Evolutionary conservation across 176 grass and related monocot species (phyloP).

Genomic region (Bonia amplexicaulis): DNA sequence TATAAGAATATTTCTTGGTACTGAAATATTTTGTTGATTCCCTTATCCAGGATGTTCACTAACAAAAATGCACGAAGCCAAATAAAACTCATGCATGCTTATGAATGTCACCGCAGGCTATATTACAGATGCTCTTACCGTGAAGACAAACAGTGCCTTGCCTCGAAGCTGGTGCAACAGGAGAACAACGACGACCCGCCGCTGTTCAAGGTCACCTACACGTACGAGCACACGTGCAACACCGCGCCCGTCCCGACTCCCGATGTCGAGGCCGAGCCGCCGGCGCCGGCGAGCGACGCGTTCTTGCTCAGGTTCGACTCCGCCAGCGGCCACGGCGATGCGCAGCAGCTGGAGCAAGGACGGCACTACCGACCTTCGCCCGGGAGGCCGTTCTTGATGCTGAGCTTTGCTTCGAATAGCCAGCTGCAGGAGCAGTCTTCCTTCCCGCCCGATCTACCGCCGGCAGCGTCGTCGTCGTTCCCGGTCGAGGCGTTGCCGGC

Average conservation of each 20-base stretch:
- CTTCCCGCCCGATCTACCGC: slow-evolving; percentile 23
- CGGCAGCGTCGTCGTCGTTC: background rate
- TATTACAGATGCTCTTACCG: slow-evolving; percentile 76
- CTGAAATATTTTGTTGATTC: background rate
- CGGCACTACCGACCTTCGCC: background rate
- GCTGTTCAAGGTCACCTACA: slow-evolving; percentile 51
- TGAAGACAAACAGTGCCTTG: slow-evolving; percentile 43
- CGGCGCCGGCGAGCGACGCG: background rate
- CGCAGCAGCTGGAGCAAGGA: background rate
- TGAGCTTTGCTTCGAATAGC: slow-evolving; percentile 31
- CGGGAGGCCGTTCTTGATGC: slow-evolving; percentile 23
- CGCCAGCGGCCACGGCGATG: background rate
- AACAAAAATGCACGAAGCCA: background rate
- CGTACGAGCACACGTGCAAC: slow-evolving; percentile 60
- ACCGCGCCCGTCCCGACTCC: slow-evolving; percentile 29
- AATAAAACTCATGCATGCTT: background rate
- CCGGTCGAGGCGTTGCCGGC: background rate
- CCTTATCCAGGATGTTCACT: background rate
- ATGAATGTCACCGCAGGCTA: slow-evolving; percentile 14
- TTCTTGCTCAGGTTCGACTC: slow-evolving; percentile 39
- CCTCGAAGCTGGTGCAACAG: slow-evolving; percentile 60
- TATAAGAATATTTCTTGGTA: background rate
- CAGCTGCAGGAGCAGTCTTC: background rate
- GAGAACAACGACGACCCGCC: slow-evolving; percentile 42
- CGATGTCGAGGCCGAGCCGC: slow-evolving; percentile 27